Evolutionary conservation across 768 basidiomycete genomes (phyloP).

Genomic region (Boletus speciosus): DNA sequence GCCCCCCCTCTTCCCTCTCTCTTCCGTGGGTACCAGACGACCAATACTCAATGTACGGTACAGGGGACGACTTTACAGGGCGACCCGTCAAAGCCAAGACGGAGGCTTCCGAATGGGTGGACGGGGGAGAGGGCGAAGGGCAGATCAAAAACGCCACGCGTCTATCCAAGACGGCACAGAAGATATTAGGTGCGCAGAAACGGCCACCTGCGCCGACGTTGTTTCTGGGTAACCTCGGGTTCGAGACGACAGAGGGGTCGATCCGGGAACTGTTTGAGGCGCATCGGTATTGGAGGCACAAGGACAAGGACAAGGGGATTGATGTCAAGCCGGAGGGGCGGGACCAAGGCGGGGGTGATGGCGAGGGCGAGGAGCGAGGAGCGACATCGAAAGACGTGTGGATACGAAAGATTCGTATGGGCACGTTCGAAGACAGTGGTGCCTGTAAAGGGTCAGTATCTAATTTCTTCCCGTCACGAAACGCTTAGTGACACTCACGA

Average conservation of each 20-base stretch:
- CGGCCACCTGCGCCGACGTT: constrained; percentile 82
- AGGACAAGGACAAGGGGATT: constrained; percentile 33
- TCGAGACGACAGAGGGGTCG: constrained; percentile 78
- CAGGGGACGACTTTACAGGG: constrained; percentile 74
- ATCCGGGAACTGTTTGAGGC: constrained; percentile 73
- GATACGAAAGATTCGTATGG: constrained; percentile 85
- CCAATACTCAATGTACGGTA: neutral
- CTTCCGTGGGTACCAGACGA: neutral
- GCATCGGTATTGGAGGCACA: constrained; percentile 39
- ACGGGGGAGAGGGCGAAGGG: constrained; percentile 21
- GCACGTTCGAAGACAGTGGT: constrained; percentile 95
- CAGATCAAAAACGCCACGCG: constrained; percentile 29
- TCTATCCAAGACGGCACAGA: constrained; percentile 68
- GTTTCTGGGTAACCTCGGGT: constrained; percentile 91
- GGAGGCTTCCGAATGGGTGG: constrained; percentile 31
- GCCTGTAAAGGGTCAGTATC: constrained; percentile 83
- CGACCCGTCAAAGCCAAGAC: constrained; percentile 48
- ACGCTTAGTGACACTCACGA: neutral
- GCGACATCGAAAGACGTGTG: constrained; percentile 37
- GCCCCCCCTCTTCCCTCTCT: constrained; percentile 11
- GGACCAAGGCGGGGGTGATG: neutral
- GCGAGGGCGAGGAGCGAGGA: neutral
- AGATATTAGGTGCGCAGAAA: constrained; percentile 73
- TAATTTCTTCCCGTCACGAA: constrained; percentile 8
- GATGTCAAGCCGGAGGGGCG: constrained; percentile 31